Conservation (phyloP, 164 flowering plant species). For the Santalum album region DNA sequence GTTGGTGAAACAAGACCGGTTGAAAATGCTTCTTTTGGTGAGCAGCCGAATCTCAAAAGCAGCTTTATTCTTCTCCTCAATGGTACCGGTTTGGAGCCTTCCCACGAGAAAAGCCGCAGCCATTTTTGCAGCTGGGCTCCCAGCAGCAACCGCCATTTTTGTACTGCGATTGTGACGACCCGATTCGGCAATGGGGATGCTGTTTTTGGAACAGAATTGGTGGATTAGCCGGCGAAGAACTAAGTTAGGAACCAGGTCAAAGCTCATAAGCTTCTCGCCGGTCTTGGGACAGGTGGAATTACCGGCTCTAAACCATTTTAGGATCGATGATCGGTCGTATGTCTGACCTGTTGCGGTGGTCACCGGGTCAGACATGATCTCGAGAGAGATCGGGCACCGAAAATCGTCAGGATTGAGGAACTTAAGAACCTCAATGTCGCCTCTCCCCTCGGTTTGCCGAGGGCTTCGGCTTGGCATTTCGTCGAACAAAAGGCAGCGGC, state of each 20-base stretch:
- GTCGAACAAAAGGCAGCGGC: slow-evolving; percentile 31
- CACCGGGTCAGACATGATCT: not conserved
- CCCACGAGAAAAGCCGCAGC: not conserved
- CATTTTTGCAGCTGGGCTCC: not conserved
- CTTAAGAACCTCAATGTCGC: not conserved
- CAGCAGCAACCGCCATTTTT: not conserved
- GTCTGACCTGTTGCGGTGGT: not conserved
- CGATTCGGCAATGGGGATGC: slow-evolving; percentile 20
- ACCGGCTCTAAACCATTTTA: slow-evolving; percentile 11
- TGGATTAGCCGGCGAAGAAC: slow-evolving; percentile 25
- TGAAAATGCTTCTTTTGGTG: not conserved
- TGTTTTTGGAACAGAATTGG: slow-evolving; percentile 28
- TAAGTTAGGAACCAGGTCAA: slow-evolving; percentile 35
- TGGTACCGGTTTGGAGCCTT: not conserved
- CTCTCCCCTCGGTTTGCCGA: slow-evolving; percentile 7
- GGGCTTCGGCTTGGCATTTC: not conserved
- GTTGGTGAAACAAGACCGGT: not conserved
- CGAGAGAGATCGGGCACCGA: slow-evolving; percentile 3
- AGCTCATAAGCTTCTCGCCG: slow-evolving; percentile 30
- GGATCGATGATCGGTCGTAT: not conserved
- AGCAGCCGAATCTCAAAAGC: slow-evolving; percentile 1
- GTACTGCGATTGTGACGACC: not conserved
- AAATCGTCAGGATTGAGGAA: not conserved
- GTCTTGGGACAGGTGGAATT: slow-evolving; percentile 47
- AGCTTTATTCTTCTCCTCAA: not conserved